Evolutionary conservation across 345 rosid species (phyloP).

Genomic region (Reutealis trisperma): DNA sequence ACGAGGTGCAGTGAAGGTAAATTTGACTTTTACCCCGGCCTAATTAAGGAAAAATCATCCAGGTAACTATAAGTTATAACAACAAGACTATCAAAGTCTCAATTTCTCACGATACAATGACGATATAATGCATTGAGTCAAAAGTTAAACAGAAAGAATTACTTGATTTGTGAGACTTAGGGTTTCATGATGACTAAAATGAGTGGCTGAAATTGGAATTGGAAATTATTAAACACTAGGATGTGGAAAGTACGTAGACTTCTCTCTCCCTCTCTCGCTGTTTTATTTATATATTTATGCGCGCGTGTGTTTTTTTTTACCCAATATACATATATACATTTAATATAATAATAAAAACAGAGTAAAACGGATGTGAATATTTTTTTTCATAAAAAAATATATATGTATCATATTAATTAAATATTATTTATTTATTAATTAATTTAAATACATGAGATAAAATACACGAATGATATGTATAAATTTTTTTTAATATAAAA

Average conservation of each 20-base stretch:
- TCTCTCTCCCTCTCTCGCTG: no score
- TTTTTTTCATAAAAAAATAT: no score
- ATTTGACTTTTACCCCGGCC: not conserved
- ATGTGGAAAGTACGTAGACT: not conserved
- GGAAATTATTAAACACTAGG: slow-evolving; percentile 12
- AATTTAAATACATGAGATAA: no score
- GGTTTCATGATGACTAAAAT: slow-evolving; percentile 15
- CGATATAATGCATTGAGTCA: not conserved
- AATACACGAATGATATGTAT: no score
- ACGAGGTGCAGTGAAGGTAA: not conserved
- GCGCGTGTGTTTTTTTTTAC: no score
- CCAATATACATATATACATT: no score
- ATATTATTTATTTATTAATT: no score
- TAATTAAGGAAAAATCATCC: not conserved
- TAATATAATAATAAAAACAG: no score
- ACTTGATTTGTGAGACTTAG: slow-evolving; percentile 5
- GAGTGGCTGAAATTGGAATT: slow-evolving; percentile 8
- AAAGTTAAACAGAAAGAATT: slow-evolving; percentile 12
- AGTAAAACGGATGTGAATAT: no score
- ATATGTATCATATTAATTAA: no score
- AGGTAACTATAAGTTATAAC: not conserved
- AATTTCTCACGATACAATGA: slow-evolving; percentile 4
- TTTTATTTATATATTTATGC: no score
- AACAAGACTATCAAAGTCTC: not conserved
- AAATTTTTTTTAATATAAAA: no score